Evolutionary conservation across 1,284 basidiomycete species (phyloP).

Genomic region (Golubevia sp.): DNA sequence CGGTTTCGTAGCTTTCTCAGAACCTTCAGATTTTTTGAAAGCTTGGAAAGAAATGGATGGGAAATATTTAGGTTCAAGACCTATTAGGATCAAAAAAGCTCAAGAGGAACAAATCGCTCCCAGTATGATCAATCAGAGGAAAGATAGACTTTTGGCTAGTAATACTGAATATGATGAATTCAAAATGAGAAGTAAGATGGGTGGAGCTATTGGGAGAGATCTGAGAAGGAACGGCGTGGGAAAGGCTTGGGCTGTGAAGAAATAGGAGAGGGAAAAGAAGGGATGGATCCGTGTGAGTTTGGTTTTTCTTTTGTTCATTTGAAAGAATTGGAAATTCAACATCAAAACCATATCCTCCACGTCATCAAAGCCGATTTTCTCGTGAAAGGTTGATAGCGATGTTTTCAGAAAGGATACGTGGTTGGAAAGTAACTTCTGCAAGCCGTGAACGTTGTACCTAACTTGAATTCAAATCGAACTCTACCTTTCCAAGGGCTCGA

Average conservation of each 20-base stretch:
- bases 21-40: conserved; percentile 95
- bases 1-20: conserved; percentile 95
- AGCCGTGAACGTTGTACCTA: too few species aligned
- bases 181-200: conserved; percentile 44
- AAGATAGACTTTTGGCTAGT: conserved; percentile 48
- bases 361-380: too few species aligned
- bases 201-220: conserved; percentile 48
- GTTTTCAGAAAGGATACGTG: too few species aligned
- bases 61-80: conserved; percentile 63
- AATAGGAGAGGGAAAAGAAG: background rate
- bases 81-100: conserved; percentile 55
- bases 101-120: conserved; percentile 33
- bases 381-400: too few species aligned
- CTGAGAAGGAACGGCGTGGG: conserved; percentile 28
- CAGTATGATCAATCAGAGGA: conserved; percentile 49
- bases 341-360: too few species aligned
- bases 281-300: too few species aligned
- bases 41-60: conserved; percentile 99
- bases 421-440: too few species aligned
- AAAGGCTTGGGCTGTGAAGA: conserved; percentile 27
- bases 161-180: conserved; percentile 40
- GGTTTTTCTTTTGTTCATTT: too few species aligned
- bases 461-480: too few species aligned
- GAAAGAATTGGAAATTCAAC: too few species aligned
- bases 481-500: too few species aligned